Conservation (phyloP, 116 monocot species). For the Iris pallida region DNA sequence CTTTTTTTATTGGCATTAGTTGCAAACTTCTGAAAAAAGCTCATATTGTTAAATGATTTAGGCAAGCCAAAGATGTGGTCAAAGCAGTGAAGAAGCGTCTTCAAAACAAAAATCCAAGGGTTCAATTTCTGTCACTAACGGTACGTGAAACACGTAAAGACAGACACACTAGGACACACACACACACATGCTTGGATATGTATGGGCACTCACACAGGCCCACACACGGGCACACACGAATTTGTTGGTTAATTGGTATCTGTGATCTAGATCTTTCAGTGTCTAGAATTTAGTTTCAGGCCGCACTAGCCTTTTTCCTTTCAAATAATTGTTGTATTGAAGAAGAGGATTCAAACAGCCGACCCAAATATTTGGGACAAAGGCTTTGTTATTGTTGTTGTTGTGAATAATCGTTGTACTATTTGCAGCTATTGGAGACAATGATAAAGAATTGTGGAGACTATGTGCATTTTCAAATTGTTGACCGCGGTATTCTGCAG, state of each 20-base stretch:
- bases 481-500: conserved; percentile 65
- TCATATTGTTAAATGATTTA: conserved; percentile 18
- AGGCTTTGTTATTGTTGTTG: not conserved
- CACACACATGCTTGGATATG: too few species aligned
- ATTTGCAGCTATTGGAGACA: conserved; percentile 66
- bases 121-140: conserved; percentile 87
- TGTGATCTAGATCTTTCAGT: too few species aligned
- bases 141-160: conserved; percentile 30
- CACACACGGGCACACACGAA: too few species aligned
- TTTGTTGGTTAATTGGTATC: too few species aligned
- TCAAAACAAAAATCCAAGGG: conserved; percentile 73
- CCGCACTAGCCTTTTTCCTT: not conserved
- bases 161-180: not conserved
- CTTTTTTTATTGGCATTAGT: not conserved
- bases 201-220: too few species aligned
- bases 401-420: not conserved
- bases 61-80: conserved; percentile 46
- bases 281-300: not conserved
- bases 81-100: conserved; percentile 90
- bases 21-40: not conserved
- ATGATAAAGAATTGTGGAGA: conserved; percentile 93
- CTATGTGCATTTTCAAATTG: conserved; percentile 73
- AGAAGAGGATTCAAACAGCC: too few species aligned
- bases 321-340: not conserved
- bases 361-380: too few species aligned